Conservation (phyloP, 192 early-diverging fungal genomes). For the Glomus cerebriforme region DNA sequence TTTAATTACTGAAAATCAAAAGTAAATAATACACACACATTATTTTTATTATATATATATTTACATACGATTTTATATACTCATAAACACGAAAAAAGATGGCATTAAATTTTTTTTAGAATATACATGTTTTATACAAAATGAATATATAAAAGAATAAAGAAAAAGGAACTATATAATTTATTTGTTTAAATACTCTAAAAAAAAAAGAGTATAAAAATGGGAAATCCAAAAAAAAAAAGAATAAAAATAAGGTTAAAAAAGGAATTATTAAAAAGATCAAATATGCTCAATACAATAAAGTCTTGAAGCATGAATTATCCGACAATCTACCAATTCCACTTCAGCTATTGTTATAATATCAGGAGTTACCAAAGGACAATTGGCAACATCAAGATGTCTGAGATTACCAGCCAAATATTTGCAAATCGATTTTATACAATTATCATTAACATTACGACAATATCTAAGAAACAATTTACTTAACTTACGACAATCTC, state of each 20-base stretch:
- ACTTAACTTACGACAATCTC: conserved; percentile 1
- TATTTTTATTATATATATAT: neutral
- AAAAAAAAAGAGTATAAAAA: neutral
- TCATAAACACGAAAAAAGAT: neutral
- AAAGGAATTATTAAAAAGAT: neutral
- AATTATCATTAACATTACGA: conserved; percentile 25
- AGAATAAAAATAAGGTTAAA: no score
- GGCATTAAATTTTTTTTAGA: no score
- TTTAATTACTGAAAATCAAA: neutral
- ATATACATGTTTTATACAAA: no score
- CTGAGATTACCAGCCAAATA: conserved; percentile 5
- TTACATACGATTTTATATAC: neutral
- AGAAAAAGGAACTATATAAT: neutral
- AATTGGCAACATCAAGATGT: conserved; percentile 22
- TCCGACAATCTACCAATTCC: neutral
- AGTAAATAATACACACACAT: neutral
- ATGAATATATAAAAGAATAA: no score
- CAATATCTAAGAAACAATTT: conserved; percentile 21
- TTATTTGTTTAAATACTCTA: neutral
- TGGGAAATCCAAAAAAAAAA: no score
- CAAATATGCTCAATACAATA: neutral
- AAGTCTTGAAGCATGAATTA: conserved; percentile 14
- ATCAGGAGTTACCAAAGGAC: conserved; percentile 2
- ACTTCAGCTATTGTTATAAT: neutral
- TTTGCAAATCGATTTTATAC: conserved; percentile 11